Conservation (phyloP, 495 filamentous ascomycete species). For the Xanthoparmelia taractica region DNA sequence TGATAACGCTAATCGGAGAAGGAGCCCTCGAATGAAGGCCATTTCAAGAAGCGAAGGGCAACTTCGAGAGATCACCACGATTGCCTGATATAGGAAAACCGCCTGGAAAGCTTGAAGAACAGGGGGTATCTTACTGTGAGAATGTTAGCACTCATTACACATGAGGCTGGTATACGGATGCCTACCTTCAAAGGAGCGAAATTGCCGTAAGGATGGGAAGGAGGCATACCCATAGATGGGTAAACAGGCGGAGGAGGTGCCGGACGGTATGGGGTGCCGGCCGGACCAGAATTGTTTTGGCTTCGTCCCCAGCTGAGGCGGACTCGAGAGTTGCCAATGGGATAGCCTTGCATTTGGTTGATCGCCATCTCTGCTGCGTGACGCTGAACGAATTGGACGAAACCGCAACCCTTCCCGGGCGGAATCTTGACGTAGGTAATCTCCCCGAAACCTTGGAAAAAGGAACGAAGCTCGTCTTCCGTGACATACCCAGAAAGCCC, state of each 20-base stretch:
- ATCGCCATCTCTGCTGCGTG: constrained; percentile 99
- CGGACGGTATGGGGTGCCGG: constrained; percentile 93
- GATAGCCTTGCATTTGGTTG: constrained; percentile 99
- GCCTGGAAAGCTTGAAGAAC: constrained; percentile 23
- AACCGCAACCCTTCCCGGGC: constrained; percentile 96
- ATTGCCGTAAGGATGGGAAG: constrained; percentile 62
- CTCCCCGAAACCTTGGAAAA: constrained; percentile 99
- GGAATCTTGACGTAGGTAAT: constrained; percentile 99
- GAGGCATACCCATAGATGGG: constrained; percentile 78
- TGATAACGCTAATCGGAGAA: constrained; percentile 35
- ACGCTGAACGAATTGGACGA: constrained; percentile 98
- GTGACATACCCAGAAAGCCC: constrained; percentile 97
- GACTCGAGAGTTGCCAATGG: constrained; percentile 97
- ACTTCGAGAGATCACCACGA: constrained; percentile 18
- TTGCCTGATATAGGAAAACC: constrained; percentile 11
- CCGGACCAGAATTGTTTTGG: constrained; percentile 97
- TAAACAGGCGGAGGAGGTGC: constrained; percentile 84
- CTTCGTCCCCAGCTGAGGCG: constrained; percentile 94
- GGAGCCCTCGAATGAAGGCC: constrained; percentile 28
- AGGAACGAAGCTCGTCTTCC: constrained; percentile 96
- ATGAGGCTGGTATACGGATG: constrained; percentile 18
- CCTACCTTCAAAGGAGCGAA: constrained; percentile 71
- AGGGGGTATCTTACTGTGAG: constrained; percentile 25
- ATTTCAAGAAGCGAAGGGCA: constrained; percentile 26
- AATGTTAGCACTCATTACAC: background rate